Evolutionary conservation across 1,284 basidiomycete genomes (phyloP).

Genomic region (Ganoderma lucidum): DNA sequence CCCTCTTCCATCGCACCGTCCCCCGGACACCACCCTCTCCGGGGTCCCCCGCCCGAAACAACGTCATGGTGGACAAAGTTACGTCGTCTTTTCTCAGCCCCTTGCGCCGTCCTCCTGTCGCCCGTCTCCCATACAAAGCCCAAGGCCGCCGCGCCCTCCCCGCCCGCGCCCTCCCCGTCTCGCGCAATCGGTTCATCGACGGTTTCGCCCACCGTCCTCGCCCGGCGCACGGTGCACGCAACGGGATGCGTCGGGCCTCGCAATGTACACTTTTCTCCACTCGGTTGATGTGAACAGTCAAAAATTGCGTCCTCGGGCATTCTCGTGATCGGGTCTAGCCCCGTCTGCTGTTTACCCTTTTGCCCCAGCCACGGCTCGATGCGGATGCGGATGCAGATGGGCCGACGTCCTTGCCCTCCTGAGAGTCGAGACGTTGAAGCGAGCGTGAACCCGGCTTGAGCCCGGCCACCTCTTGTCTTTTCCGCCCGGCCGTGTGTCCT

Average conservation of each 20-base stretch:
- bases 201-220: conserved; percentile 11
- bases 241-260: conserved; percentile 10
- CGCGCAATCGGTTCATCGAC: background rate
- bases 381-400: conserved; percentile 8
- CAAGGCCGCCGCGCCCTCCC: conserved; percentile 13
- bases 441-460: background rate
- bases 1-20: conserved; percentile 17
- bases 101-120: conserved; percentile 13
- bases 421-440: background rate
- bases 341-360: conserved; percentile 5
- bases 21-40: conserved; percentile 34
- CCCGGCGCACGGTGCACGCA: background rate
- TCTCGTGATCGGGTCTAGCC: conserved; percentile 31
- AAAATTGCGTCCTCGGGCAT: conserved; percentile 10
- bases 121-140: conserved; percentile 11
- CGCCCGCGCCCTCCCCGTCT: background rate
- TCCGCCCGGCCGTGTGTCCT: conserved; percentile 8
- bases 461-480: conserved; percentile 1
- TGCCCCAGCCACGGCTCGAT: conserved; percentile 7
- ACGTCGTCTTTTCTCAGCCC: conserved; percentile 18
- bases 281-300: conserved; percentile 17
- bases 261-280: conserved; percentile 9
- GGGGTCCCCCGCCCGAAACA: conserved; percentile 28
- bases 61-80: conserved; percentile 32
- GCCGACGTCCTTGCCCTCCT: conserved; percentile 21